Percentiles rank a stretch among this genome's conserved stretches.
Evolutionary conservation across 2,329 filamentous ascomycete species (phyloP).

Genomic region (Paecilomyces formosus): DNA sequence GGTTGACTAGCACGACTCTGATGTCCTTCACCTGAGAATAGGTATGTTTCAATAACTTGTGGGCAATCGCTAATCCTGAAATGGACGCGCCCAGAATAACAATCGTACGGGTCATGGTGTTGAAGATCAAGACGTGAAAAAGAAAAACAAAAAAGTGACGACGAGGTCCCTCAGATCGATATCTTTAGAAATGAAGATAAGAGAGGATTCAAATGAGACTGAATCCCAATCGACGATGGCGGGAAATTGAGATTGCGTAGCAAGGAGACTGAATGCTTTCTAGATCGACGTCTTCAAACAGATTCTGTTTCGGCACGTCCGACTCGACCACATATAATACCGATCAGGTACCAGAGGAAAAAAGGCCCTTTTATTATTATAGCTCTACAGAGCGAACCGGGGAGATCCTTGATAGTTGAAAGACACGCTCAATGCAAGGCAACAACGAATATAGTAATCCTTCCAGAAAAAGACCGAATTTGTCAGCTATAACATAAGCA

Average conservation of each 20-base stretch:
- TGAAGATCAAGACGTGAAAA: background rate
- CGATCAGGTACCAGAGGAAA: background rate
- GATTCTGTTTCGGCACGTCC: background rate
- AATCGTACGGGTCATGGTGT: background rate
- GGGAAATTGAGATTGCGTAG: background rate
- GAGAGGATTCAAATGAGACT: background rate
- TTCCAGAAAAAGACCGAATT: background rate
- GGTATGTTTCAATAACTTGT: slow-evolving; percentile 4
- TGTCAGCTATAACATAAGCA: background rate
- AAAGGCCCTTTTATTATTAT: background rate
- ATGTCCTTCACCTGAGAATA: background rate
- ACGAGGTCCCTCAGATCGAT: background rate
- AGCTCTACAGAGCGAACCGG: background rate
- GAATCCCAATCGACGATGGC: background rate
- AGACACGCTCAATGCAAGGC: background rate
- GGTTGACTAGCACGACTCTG: slow-evolving; percentile 3
- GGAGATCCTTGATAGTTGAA: background rate
- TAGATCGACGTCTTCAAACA: background rate
- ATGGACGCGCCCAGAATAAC: slow-evolving; percentile 5
- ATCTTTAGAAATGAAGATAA: background rate
- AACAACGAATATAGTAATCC: background rate
- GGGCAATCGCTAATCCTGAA: slow-evolving; percentile 2
- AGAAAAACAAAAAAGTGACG: background rate
- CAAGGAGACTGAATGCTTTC: background rate
- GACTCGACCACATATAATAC: background rate